phyloP scores from a whole-genome alignment of 1,284 basidiomycete genomes.

The Cryptococcus neoformans region DNA sequence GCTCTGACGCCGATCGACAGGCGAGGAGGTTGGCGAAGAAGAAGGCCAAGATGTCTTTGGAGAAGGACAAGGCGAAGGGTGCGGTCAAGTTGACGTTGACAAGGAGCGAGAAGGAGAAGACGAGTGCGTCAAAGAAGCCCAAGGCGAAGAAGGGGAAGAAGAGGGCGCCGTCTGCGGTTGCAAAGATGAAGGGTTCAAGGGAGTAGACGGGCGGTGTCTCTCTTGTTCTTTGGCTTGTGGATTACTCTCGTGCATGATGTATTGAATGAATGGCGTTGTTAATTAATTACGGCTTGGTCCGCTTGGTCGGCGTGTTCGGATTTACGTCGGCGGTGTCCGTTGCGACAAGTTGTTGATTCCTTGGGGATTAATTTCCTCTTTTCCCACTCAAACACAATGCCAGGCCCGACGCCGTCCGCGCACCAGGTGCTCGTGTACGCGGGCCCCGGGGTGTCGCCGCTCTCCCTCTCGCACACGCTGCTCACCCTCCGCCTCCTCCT shows the following conservation, averaged over 20 bases:
- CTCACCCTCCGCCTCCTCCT: constrained; percentile 61
- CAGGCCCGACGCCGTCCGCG: constrained; percentile 25
- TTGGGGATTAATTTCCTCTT: too few species aligned
- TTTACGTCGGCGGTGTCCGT: too few species aligned
- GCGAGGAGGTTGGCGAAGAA: constrained; percentile 85
- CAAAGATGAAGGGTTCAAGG: constrained; percentile 49
- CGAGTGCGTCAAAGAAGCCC: constrained; percentile 11
- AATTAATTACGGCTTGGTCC: too few species aligned
- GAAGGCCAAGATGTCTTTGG: constrained; percentile 52
- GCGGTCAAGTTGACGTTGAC: constrained; percentile 34
- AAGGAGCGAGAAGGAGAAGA: constrained; percentile 26
- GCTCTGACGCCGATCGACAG: constrained; percentile 69
- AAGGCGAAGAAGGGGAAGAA: constrained; percentile 31
- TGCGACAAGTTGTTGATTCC: too few species aligned
- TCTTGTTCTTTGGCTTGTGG: too few species aligned
- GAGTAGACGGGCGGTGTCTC: constrained; percentile 12
- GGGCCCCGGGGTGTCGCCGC: constrained; percentile 63
- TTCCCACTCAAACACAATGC: too few species aligned
- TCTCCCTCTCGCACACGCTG: constrained; percentile 60
- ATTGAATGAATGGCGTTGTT: too few species aligned
- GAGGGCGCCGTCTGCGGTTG: constrained; percentile 42
- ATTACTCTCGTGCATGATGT: too few species aligned
- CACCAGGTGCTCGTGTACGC: constrained; percentile 72
- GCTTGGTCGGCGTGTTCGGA: too few species aligned
- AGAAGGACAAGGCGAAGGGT: constrained; percentile 65